These are phyloP conservation scores for Vaccinium myrtillus DNA, from an alignment of 148 eudicot species.

Conservation along the genomic window DNA sequence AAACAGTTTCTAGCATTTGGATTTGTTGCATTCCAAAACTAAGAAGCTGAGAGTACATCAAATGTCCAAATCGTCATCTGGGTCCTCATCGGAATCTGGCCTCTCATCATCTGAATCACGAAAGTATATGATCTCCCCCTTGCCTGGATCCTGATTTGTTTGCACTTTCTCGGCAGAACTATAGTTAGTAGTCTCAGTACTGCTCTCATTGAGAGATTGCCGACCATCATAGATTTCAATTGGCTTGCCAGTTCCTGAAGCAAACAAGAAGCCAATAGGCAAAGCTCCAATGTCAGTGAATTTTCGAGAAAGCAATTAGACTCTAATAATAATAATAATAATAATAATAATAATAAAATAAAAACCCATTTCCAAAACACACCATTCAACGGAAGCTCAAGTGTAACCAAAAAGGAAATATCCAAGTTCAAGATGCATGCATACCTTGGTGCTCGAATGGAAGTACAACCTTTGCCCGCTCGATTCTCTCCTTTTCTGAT, in stretches of 20 bases:
- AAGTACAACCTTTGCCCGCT: conserved; percentile 91
- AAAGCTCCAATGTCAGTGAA: neutral
- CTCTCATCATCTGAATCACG: conserved; percentile 98
- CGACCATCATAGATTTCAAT: conserved; percentile 21
- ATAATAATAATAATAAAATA: neutral
- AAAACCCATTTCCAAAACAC: neutral
- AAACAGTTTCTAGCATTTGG: neutral
- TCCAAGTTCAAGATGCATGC: conserved; percentile 8
- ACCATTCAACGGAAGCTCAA: neutral
- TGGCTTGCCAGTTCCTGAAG: conserved; percentile 61
- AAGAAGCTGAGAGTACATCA: conserved; percentile 24
- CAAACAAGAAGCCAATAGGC: conserved; percentile 11
- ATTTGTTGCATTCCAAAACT: neutral
- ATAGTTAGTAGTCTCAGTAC: conserved; percentile 24
- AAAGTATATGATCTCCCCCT: conserved; percentile 77
- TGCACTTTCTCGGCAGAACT: conserved; percentile 30
- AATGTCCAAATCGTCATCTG: conserved; percentile 81
- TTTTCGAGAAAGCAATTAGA: neutral
- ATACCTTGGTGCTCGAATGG: conserved; percentile 99
- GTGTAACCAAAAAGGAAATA: neutral
- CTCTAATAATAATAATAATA: too few species aligned
- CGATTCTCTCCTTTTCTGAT: conserved; percentile 82
- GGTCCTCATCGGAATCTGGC: conserved; percentile 91
- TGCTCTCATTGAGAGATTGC: conserved; percentile 6
- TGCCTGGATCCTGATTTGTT: conserved; percentile 40